phyloP scores from a whole-genome alignment of 208 protist species.

The Acanthamoeba sp. region DNA sequence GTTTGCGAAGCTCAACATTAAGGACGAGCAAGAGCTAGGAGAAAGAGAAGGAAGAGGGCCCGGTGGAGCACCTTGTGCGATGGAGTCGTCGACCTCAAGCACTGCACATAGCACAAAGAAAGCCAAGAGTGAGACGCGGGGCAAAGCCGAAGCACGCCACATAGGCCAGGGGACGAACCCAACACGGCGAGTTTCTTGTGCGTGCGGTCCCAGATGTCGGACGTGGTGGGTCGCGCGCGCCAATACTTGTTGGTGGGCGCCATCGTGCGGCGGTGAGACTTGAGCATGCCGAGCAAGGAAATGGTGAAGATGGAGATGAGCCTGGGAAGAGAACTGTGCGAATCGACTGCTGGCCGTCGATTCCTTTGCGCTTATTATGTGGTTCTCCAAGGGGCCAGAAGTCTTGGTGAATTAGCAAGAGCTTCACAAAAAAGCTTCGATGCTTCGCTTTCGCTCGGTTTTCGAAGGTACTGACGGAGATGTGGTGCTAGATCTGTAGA shows the following conservation, averaged over 20 bases:
- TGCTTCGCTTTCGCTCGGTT: background rate
- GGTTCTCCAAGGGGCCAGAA: background rate
- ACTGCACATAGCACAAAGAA: background rate
- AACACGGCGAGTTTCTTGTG: conserved; percentile 39
- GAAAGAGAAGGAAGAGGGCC: background rate
- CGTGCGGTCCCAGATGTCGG: conserved; percentile 58
- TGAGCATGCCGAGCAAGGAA: conserved; percentile 21
- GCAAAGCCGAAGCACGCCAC: background rate
- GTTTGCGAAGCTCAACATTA: background rate
- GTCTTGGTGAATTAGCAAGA: background rate
- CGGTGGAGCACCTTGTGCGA: conserved; percentile 19
- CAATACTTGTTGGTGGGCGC: conserved; percentile 21
- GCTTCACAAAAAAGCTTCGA: background rate
- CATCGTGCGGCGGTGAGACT: conserved; percentile 19
- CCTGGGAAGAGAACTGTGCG: background rate
- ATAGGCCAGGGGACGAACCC: background rate
- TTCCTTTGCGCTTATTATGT: background rate
- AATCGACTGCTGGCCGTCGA: background rate
- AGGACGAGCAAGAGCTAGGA: background rate
- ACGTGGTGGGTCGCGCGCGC: background rate
- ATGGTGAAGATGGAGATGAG: background rate
- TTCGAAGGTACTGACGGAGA: background rate
- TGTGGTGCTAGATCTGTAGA: no score
- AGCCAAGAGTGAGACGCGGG: background rate
- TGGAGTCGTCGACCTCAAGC: conserved; percentile 4